Percentiles rank a stretch among this genome's conserved stretches.
phyloP scores from a whole-genome alignment of 2,329 filamentous ascomycete species.

The Aspergillus spinulosporus region DNA sequence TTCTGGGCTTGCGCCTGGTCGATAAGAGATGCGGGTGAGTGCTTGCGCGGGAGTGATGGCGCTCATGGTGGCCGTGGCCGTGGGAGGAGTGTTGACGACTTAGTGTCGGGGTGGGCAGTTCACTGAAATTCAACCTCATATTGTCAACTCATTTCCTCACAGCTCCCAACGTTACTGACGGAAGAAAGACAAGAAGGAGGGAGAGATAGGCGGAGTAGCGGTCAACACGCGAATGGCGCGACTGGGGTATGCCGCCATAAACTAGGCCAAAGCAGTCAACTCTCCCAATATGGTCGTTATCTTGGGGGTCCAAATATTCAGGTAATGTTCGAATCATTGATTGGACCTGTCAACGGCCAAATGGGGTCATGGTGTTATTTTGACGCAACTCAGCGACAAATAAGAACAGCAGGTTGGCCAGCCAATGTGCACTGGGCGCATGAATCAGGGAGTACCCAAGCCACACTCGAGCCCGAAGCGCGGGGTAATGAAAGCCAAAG shows the following conservation, averaged over 20 bases:
- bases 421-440: not conserved
- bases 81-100: slow-evolving; percentile 33
- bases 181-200: not conserved
- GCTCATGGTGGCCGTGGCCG: slow-evolving; percentile 19
- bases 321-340: not conserved
- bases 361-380: not conserved
- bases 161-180: not conserved
- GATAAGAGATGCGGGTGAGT: slow-evolving; percentile 38
- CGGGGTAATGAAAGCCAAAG: not conserved
- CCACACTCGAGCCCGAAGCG: not conserved
- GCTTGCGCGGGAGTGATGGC: slow-evolving; percentile 21
- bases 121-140: slow-evolving; percentile 35
- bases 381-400: not conserved
- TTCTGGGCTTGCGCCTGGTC: slow-evolving; percentile 33
- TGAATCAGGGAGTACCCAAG: not conserved
- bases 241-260: not conserved
- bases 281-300: not conserved
- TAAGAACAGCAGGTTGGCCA: not conserved
- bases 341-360: not conserved
- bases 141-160: not conserved
- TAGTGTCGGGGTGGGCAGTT: slow-evolving; percentile 32
- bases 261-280: not conserved
- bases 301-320: not conserved
- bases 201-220: not conserved
- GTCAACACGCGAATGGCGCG: not conserved